Evolutionary conservation across 805 yeast species (phyloP).

Genomic region (Teunomyces kruisii): DNA sequence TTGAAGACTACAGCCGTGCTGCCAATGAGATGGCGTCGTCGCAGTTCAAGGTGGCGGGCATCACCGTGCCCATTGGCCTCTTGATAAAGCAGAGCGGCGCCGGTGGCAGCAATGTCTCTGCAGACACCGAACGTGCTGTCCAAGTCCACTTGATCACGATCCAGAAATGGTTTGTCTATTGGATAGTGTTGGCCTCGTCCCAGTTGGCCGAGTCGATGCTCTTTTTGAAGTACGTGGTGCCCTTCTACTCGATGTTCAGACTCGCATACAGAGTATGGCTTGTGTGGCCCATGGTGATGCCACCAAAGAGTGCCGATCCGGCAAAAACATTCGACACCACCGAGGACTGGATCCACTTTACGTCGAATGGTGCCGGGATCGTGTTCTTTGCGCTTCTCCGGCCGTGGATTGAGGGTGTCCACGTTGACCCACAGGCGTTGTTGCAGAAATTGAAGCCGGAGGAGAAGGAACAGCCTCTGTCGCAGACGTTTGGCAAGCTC

Average conservation of each 20-base stretch:
- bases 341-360: constrained; percentile 28
- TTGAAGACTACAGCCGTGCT: constrained; percentile 40
- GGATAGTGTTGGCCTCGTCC: constrained; percentile 59
- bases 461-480: background rate
- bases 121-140: constrained; percentile 11
- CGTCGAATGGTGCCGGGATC: constrained; percentile 33
- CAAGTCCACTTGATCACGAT: constrained; percentile 25
- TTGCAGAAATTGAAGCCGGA: constrained; percentile 1
- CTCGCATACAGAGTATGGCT: constrained; percentile 60
- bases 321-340: constrained; percentile 8
- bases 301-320: constrained; percentile 9
- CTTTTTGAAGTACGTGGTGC: constrained; percentile 48
- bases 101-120: constrained; percentile 11
- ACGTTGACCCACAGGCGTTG: background rate
- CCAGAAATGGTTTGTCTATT: constrained; percentile 50
- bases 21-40: constrained; percentile 28
- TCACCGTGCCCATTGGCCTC: constrained; percentile 33
- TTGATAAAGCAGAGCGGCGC: constrained; percentile 4
- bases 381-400: constrained; percentile 25
- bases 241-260: constrained; percentile 52
- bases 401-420: constrained; percentile 26
- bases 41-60: constrained; percentile 36
- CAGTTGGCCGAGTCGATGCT: constrained; percentile 41
- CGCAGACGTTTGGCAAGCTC: constrained; percentile 3
- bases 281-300: constrained; percentile 43